Percentiles rank a stretch among this genome's conserved stretches.
phyloP scores from a whole-genome alignment of 2,329 filamentous ascomycete species.

The Dothideomycetes sp. region DNA sequence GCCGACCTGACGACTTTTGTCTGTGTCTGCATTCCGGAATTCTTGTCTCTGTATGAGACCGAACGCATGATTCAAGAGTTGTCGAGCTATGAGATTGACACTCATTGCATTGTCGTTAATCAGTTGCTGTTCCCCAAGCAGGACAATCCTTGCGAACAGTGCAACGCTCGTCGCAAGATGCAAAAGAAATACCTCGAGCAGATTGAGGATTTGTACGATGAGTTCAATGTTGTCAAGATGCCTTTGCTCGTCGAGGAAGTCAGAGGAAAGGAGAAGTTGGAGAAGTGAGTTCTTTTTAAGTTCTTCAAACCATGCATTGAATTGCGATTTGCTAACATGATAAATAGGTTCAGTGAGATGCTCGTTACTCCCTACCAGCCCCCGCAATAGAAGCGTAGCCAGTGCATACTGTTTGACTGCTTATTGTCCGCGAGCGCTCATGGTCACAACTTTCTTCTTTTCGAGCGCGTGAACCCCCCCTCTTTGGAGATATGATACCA shows the following conservation, averaged over 20 bases:
- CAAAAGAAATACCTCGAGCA: conserved; percentile 99
- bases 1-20: conserved; percentile 93
- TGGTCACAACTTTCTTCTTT: not conserved
- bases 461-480: too few relatives aligned
- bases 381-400: conserved; percentile 31
- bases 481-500: conserved; percentile 13
- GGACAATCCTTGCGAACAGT: conserved; percentile 84
- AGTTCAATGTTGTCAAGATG: conserved; percentile 99
- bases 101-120: conserved; percentile 95
- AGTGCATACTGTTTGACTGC: not conserved
- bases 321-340: conserved; percentile 15
- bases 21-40: conserved; percentile 96
- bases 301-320: not conserved
- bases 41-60: conserved; percentile 92
- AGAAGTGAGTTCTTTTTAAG: conserved; percentile 43
- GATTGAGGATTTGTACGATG: conserved; percentile 96
- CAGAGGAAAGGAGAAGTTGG: conserved; percentile 84
- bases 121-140: conserved; percentile 88
- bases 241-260: conserved; percentile 92
- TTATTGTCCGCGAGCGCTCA: not conserved
- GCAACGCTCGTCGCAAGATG: conserved; percentile 91
- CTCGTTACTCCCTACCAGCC: conserved; percentile 67
- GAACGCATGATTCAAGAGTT: conserved; percentile 99
- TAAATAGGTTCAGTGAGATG: conserved; percentile 65
- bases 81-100: conserved; percentile 86